Evolutionary conservation across 2,329 filamentous ascomycete genomes (phyloP).

Genomic region (Aspergillus uvarum): DNA sequence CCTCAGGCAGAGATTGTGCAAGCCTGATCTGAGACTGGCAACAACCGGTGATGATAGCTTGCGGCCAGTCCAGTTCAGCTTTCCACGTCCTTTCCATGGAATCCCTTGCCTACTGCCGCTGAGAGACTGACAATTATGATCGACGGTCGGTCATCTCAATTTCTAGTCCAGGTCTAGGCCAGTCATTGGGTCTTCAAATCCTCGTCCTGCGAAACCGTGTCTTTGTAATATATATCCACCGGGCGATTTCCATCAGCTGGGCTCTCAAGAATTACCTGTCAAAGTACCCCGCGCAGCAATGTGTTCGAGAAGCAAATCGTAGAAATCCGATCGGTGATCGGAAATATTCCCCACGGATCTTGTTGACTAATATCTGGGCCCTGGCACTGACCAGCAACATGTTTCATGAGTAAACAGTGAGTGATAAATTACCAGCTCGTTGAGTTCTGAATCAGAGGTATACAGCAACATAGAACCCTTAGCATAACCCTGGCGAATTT

Average conservation of each 20-base stretch:
- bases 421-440: not conserved
- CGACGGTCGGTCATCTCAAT: not conserved
- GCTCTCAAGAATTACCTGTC: too few relatives aligned
- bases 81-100: not conserved
- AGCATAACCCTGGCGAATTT: not conserved
- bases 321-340: not conserved
- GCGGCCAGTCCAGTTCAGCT: too few relatives aligned
- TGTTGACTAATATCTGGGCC: not conserved
- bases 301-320: not conserved
- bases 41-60: not conserved
- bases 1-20: not conserved
- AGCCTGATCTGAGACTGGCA: too few relatives aligned
- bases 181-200: not conserved
- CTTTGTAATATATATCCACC: not conserved
- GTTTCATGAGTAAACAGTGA: not conserved
- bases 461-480: not conserved
- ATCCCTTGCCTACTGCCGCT: not conserved
- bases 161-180: not conserved
- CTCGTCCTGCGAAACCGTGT: not conserved
- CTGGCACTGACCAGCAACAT: not conserved
- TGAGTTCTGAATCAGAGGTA: not conserved
- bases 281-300: too few relatives aligned
- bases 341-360: not conserved
- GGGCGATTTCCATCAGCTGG: too few relatives aligned
- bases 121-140: not conserved